phyloP scores from a whole-genome alignment of 768 basidiomycete species.

The Podaxis sp. region DNA sequence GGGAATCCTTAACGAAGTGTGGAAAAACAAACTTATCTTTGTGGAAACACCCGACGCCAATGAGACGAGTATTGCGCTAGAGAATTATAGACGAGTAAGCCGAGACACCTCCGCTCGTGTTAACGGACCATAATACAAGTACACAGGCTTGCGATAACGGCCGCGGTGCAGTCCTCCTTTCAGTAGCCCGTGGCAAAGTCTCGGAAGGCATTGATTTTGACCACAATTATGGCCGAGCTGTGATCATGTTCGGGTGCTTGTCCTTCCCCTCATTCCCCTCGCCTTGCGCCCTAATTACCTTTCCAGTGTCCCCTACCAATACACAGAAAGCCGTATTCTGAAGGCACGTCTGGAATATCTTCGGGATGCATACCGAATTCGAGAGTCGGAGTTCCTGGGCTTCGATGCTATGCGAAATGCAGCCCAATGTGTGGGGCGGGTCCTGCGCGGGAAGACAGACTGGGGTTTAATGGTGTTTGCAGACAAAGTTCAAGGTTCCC shows the following conservation, averaged over 20 bases:
- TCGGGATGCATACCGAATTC: conserved; percentile 96
- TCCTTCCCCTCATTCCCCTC: conserved; percentile 3
- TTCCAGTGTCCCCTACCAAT: conserved; percentile 88
- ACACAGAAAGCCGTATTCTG: conserved; percentile 96
- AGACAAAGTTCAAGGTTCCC: conserved; percentile 71
- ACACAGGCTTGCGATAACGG: conserved; percentile 96
- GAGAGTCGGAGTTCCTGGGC: conserved; percentile 97
- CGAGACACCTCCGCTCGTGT: conserved; percentile 3
- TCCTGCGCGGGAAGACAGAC: conserved; percentile 96
- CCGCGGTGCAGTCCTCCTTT: conserved; percentile 92
- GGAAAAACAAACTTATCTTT: conserved; percentile 99
- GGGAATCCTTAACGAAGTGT: conserved; percentile 98
- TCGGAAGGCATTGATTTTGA: conserved; percentile 99
- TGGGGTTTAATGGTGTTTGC: conserved; percentile 99
- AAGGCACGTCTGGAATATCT: conserved; percentile 97
- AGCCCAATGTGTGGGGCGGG: conserved; percentile 98
- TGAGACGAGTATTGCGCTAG: conserved; percentile 96
- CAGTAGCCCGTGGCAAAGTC: conserved; percentile 98
- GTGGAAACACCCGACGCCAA: conserved; percentile 99
- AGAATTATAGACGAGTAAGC: conserved; percentile 89
- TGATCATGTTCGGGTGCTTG: conserved; percentile 97
- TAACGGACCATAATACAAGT: conserved; percentile 4
- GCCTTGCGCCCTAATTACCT: conserved; percentile 18
- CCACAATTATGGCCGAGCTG: conserved; percentile 97
- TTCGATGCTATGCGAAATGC: conserved; percentile 99